These are phyloP conservation scores for Calycina herbarum DNA, from an alignment of 2,329 filamentous ascomycete genomes.

Conservation along the genomic window DNA sequence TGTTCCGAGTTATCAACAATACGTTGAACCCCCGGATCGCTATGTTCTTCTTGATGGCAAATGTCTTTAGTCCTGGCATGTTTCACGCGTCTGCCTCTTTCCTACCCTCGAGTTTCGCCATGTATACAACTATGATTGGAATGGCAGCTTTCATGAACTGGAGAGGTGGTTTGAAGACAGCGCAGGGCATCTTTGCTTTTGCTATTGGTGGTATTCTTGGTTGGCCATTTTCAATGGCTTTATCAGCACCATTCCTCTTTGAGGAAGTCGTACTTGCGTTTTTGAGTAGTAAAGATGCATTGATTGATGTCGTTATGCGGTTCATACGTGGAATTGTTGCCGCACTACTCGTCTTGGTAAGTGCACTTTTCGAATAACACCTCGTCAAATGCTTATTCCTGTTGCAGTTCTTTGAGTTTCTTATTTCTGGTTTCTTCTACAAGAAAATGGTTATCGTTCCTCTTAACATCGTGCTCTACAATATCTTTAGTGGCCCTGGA, in stretches of 20 bases:
- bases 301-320: conserved; percentile 60
- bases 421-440: conserved; percentile 83
- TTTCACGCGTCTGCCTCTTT: conserved; percentile 88
- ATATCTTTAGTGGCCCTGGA: conserved; percentile 78
- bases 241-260: conserved; percentile 76
- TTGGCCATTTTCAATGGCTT: conserved; percentile 89
- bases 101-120: conserved; percentile 91
- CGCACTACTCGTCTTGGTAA: conserved; percentile 35
- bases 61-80: conserved; percentile 82
- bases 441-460: conserved; percentile 74
- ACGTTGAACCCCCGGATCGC: conserved; percentile 82
- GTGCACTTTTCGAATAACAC: neutral
- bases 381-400: neutral
- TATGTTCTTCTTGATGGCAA: conserved; percentile 77
- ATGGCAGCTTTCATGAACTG: conserved; percentile 89
- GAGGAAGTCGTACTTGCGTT: conserved; percentile 68
- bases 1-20: conserved; percentile 76
- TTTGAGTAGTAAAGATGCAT: conserved; percentile 56
- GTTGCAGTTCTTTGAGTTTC: conserved; percentile 65
- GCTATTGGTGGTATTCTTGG: conserved; percentile 81
- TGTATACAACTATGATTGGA: conserved; percentile 89
- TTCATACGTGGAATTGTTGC: conserved; percentile 64
- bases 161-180: conserved; percentile 75
- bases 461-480: conserved; percentile 94
- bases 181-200: conserved; percentile 87